phyloP scores from a whole-genome alignment of 2,329 filamentous ascomycete species.

The Neopestalotiopsis clavispora region DNA sequence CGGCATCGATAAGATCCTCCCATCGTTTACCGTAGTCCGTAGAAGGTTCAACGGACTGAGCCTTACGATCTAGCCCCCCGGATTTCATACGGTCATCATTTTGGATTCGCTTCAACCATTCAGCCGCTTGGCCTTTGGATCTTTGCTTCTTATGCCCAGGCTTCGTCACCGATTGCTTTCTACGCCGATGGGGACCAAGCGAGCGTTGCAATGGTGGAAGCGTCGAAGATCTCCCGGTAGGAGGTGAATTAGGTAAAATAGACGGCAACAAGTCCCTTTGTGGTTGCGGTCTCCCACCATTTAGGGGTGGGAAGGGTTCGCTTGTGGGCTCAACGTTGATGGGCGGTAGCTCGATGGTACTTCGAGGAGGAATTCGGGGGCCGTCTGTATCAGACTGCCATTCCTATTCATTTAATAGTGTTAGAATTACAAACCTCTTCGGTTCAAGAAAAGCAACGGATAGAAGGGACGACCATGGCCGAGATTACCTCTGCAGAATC shows the following conservation, averaged over 20 bases:
- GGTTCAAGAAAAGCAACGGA: not conserved
- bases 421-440: constrained; percentile 24
- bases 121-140: constrained; percentile 70
- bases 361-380: constrained; percentile 64
- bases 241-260: constrained; percentile 80
- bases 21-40: constrained; percentile 86
- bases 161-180: constrained; percentile 87
- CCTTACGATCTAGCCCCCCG: constrained; percentile 76
- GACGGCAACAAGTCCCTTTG: constrained; percentile 82
- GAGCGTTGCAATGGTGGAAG: constrained; percentile 81
- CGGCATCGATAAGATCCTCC: constrained; percentile 96
- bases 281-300: constrained; percentile 50
- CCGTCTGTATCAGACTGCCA: constrained; percentile 75
- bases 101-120: constrained; percentile 65
- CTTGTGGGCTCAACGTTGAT: constrained; percentile 74
- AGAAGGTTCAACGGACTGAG: constrained; percentile 83
- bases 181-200: constrained; percentile 72
- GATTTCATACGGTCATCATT: constrained; percentile 69
- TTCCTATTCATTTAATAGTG: constrained; percentile 52
- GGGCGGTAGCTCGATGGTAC: constrained; percentile 75
- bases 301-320: constrained; percentile 71
- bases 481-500: constrained; percentile 74
- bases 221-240: constrained; percentile 80
- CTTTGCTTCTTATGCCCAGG: constrained; percentile 81
- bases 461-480: constrained; percentile 20